Evolutionary conservation across 192 early-diverging fungal genomes (phyloP).

Genomic region (Podila minutissima): DNA sequence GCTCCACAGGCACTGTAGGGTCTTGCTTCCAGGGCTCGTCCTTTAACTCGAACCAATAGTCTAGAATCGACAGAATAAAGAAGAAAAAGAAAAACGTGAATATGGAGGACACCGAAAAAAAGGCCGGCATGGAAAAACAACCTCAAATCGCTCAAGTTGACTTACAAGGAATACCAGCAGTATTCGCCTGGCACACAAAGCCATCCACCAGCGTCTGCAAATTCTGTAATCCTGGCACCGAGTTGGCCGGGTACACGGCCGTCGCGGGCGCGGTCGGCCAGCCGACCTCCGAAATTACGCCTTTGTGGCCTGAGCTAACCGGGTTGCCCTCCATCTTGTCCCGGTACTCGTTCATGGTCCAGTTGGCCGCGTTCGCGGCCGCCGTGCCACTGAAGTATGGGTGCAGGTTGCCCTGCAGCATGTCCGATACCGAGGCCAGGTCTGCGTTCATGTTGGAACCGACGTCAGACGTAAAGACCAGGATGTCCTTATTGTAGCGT

Average conservation of each 20-base stretch:
- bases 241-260: background rate
- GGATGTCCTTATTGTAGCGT: slow-evolving; percentile 15
- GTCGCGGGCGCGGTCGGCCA: slow-evolving; percentile 64
- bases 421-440: slow-evolving; percentile 61
- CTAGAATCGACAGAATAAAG: background rate
- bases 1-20: slow-evolving; percentile 32
- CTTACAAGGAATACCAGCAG: slow-evolving; percentile 37
- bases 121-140: no score
- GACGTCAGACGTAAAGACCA: slow-evolving; percentile 51
- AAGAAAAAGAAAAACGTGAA: background rate
- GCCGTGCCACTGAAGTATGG: slow-evolving; percentile 70
- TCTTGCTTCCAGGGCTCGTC: slow-evolving; percentile 56
- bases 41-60: slow-evolving; percentile 57
- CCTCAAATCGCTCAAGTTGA: background rate
- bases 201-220: slow-evolving; percentile 39
- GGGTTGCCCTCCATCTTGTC: slow-evolving; percentile 54
- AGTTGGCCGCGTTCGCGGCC: slow-evolving; percentile 57
- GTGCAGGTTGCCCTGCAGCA: slow-evolving; percentile 68
- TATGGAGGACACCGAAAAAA: background rate
- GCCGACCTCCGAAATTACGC: slow-evolving; percentile 72
- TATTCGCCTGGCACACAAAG: slow-evolving; percentile 51
- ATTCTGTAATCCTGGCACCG: slow-evolving; percentile 34
- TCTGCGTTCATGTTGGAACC: slow-evolving; percentile 31
- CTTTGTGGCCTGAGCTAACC: slow-evolving; percentile 43
- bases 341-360: slow-evolving; percentile 62